Base-by-base conservation (phyloP, 441 rosid genomes). In the Populus hybrid region DNA sequence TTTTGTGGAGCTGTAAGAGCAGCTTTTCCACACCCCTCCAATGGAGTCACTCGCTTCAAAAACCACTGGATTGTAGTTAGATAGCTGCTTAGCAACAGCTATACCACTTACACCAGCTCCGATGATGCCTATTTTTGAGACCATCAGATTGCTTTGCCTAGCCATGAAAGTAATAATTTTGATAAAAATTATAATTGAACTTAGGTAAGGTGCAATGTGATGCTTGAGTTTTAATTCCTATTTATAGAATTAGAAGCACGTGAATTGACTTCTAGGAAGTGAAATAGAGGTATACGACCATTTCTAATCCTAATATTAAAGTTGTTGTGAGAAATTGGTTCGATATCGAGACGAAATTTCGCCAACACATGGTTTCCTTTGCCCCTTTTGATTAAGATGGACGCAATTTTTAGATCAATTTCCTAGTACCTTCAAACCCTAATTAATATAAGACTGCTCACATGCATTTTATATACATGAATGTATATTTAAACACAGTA, bases 51-150 rank as follows among this genome's bases (percentile, higher is more conserved):
- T 82, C 40, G 97, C 94, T 89, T 94, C 98, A 50, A 94, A 91
- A 24, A 94, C 86, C 2, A 88, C 75, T 0, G 97, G 97, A 73
- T 84, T 79, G 76, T 89, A 83, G 79, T 71, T 90, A 53, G 89
- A 82, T 12, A 94, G 89, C 84, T 92, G 91, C 73, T 91, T 94
- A 59, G 92, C 87, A 0, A 88, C 90, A 0, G 96, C 94, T 75
- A 94, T 50, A 66, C 98, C 97, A 20, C 97, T 94, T 65, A 94
- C 94, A 8, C 98, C 97, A 14, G 91, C 96, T 18, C 97, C 97
- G 2, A 94, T 84, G 71, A 94, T 90, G 20, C 87, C 94, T 1
- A 94, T 77, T 86, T 81, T 91, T 18, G 97, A 89, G 75, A 79
- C 76, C 7, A 80, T 12, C 38, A 78, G 18, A 63, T 75, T 61